phyloP scores from a whole-genome alignment of 2,329 filamentous ascomycete species.

The Pestalotiopsis sp. region DNA sequence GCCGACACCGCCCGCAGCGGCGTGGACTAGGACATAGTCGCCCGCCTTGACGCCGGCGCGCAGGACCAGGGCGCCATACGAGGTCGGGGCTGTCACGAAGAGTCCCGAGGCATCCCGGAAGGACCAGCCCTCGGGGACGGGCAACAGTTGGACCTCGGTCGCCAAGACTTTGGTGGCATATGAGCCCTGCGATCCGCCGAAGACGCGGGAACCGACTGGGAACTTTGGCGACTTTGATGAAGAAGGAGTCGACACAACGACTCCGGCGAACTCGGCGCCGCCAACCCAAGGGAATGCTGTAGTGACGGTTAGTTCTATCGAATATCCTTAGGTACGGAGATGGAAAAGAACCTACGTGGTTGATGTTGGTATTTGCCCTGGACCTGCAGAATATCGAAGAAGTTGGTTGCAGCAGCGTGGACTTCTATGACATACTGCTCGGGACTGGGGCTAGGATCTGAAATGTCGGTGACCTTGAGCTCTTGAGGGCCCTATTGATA shows the following conservation, averaged over 20 bases:
- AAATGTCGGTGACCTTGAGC: conserved; percentile 73
- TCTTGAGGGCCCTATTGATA: conserved; percentile 70
- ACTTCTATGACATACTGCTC: conserved; percentile 87
- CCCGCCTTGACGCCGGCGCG: conserved; percentile 77
- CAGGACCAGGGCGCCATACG: conserved; percentile 80
- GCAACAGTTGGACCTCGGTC: conserved; percentile 67
- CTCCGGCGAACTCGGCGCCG: conserved; percentile 85
- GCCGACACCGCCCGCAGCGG: conserved; percentile 89
- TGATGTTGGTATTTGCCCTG: conserved; percentile 95
- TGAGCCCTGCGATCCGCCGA: conserved; percentile 83
- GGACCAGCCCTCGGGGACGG: conserved; percentile 79
- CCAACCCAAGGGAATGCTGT: conserved; percentile 81
- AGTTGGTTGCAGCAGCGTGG: conserved; percentile 87
- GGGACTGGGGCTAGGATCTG: conserved; percentile 71
- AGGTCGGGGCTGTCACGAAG: conserved; percentile 90
- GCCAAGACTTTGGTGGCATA: conserved; percentile 79
- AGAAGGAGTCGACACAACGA: conserved; percentile 69
- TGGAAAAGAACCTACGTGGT: conserved; percentile 53
- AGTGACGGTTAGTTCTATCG: background rate
- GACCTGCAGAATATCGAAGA: conserved; percentile 96
- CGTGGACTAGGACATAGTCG: conserved; percentile 88
- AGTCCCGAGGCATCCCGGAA: conserved; percentile 85
- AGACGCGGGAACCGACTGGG: conserved; percentile 79
- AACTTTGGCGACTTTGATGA: conserved; percentile 56
- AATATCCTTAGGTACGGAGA: background rate